Percentiles rank a stretch among this genome's conserved stretches.
phyloP scores from a whole-genome alignment of 2,329 filamentous ascomycete species.

The Sporothrix inflata region DNA sequence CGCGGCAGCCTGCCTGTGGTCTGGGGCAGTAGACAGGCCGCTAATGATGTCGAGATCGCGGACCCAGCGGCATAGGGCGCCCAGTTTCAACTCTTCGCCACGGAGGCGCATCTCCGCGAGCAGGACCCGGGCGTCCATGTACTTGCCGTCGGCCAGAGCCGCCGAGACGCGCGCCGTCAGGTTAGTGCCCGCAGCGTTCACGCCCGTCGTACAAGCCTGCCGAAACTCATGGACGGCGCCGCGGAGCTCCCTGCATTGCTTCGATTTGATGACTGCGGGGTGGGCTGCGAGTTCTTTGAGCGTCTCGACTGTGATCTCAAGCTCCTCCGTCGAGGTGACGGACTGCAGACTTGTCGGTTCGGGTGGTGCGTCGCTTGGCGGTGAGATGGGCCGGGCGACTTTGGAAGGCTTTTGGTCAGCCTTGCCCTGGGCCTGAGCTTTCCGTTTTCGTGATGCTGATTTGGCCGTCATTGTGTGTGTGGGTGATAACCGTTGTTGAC shows the following conservation, averaged over 20 bases:
- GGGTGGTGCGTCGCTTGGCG: constrained; percentile 40
- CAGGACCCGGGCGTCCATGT: constrained; percentile 65
- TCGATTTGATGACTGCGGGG: constrained; percentile 67
- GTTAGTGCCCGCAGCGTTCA: constrained; percentile 63
- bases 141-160: constrained; percentile 67
- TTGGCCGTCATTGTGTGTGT: constrained; percentile 39
- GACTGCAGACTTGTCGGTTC: constrained; percentile 57
- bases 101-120: constrained; percentile 72
- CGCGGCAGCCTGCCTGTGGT: constrained; percentile 42
- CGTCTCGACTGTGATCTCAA: constrained; percentile 69
- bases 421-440: constrained; percentile 37
- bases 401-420: neutral
- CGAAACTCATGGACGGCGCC: constrained; percentile 71
- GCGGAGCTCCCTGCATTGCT: constrained; percentile 67
- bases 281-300: constrained; percentile 61
- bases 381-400: constrained; percentile 37
- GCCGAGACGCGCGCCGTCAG: constrained; percentile 68
- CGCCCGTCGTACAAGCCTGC: constrained; percentile 68
- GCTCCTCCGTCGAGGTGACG: constrained; percentile 64
- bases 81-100: constrained; percentile 66
- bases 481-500: neutral
- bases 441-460: constrained; percentile 51
- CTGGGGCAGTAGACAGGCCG: constrained; percentile 61
- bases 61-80: constrained; percentile 72
- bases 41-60: constrained; percentile 71